Evolutionary conservation across 305 asterid species (phyloP), one percentile per base, ranked within the genome.

Genomic region (Stenogyne calaminthoides): DNA sequence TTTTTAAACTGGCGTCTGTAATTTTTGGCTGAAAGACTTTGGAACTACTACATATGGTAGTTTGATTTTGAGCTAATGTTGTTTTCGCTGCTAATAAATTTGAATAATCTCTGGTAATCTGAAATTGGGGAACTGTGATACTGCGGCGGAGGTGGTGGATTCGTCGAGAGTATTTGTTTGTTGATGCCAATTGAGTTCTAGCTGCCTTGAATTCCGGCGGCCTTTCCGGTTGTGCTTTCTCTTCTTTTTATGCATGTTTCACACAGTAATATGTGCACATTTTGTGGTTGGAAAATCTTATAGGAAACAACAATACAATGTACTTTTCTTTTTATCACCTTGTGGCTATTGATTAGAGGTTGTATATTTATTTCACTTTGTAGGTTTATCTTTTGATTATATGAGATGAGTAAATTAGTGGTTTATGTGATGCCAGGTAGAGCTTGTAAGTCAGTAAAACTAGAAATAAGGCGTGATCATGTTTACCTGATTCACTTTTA

Each of bases 131-230:
- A 46, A 29, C 69, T 63, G 49, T 15, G 51, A 44, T 15, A 44
- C 37, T 65, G 47, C n/a, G n/a, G n/a, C n/a, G n/a, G n/a, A n/a
- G 29, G 29, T 2, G 29, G 29, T 25, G 40, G 64, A 58, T 27
- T 27, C 40, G 5, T 12, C 39, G 0, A 22, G 56, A 27, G 34
- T 40, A n/a, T 44, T 66, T 62, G 76, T 75, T 81, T 69, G 81
- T 76, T 72, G 81, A 72, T 76, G 77, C 76, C 76, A 75, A 60
- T 68, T 77, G 73, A 73, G 73, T 58, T 78, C 73, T 40, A 16
- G 36, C 69, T 46, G 22, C 74, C 71, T 16, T 22, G 29, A 9
- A 29, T 42, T 67, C 25, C 67, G 40, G 60, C 52, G 57, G 42
- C 20, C 56, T 60, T 22, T 44, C 47, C 16, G 77, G 77, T n/a